A percentile compares a stretch with the other conserved stretches of the same genome.
Conservation (phyloP, 257 asterid genomes). For the Primulina eburnea region DNA sequence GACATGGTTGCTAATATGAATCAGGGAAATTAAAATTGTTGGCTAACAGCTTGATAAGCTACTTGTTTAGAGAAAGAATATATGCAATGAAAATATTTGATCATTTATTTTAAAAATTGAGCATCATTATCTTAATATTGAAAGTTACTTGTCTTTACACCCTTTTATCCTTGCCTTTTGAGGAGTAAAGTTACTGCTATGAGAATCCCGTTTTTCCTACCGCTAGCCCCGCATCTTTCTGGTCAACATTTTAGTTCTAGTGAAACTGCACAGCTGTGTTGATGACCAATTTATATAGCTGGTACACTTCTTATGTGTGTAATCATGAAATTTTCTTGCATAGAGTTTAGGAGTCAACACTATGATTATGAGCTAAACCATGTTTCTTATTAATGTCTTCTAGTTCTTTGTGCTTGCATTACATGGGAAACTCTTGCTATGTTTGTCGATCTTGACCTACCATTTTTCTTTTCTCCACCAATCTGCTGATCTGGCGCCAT, state of each 20-base stretch:
- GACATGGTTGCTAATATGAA: not conserved
- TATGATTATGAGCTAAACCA: not conserved
- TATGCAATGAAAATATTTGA: not conserved
- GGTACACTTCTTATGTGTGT: not conserved
- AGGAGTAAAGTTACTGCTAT: not conserved
- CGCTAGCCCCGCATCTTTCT: not conserved
- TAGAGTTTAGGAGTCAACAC: not conserved
- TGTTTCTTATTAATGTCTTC: constrained; percentile 5
- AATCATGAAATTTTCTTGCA: not conserved
- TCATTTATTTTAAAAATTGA: not conserved
- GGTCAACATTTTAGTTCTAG: not conserved
- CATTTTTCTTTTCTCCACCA: not conserved
- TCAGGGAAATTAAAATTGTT: not conserved
- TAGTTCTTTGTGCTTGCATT: not conserved
- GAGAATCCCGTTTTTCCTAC: not conserved
- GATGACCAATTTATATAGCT: not conserved
- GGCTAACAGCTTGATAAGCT: constrained; percentile 1
- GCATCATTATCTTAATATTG: not conserved
- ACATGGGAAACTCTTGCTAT: constrained; percentile 13
- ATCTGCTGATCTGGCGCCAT: not conserved
- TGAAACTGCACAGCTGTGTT: not conserved
- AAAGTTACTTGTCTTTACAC: not conserved
- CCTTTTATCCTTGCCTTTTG: not conserved
- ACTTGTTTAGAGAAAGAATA: too few relatives aligned
- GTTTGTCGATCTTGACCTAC: not conserved